Percentiles rank a stretch among this genome's conserved stretches.
Conservation (phyloP, 2,329 filamentous ascomycete species). For the Penicillium sp. region DNA sequence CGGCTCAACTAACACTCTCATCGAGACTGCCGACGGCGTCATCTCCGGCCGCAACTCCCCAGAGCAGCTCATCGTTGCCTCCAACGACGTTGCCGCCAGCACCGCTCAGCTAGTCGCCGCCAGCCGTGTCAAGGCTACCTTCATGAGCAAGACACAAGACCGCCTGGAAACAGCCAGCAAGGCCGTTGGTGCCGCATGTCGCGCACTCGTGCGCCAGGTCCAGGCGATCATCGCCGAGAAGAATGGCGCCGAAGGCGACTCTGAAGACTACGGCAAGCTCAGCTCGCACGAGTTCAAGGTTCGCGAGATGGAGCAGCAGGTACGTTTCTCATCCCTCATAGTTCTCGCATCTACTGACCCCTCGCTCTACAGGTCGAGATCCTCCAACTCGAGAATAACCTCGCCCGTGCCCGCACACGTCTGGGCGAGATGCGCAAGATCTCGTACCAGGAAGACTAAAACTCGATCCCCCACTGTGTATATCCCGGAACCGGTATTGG, state of each 20-base stretch:
- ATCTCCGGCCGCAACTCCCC: slow-evolving; percentile 87
- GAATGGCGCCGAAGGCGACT: slow-evolving; percentile 71
- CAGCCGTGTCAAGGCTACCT: slow-evolving; percentile 91
- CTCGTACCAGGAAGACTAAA: slow-evolving; percentile 76
- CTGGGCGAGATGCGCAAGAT: slow-evolving; percentile 98
- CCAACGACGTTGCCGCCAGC: slow-evolving; percentile 92
- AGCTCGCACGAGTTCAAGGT: slow-evolving; percentile 98
- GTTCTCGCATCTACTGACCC: slow-evolving; percentile 11
- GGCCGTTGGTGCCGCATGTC: slow-evolving; percentile 85
- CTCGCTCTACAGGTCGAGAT: slow-evolving; percentile 75
- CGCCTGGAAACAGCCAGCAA: slow-evolving; percentile 86
- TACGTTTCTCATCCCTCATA: slow-evolving; percentile 48
- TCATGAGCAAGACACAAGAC: slow-evolving; percentile 97
- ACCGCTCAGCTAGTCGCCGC: slow-evolving; percentile 96
- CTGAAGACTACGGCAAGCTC: slow-evolving; percentile 82
- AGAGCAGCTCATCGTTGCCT: slow-evolving; percentile 96
- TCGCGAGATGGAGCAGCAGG: slow-evolving; percentile 98
- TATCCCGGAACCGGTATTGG: slow-evolving; percentile 2
- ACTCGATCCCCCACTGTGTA: slow-evolving; percentile 6
- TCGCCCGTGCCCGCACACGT: slow-evolving; percentile 73
- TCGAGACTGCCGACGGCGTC: slow-evolving; percentile 96
- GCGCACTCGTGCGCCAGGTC: slow-evolving; percentile 84
- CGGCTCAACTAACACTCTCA: slow-evolving; percentile 87
- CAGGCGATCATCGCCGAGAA: slow-evolving; percentile 90
- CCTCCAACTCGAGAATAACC: slow-evolving; percentile 84